Evolutionary conservation across 305 asterid species (phyloP), one percentile per base, ranked within the genome.

Genomic region (Solanum chacoense): DNA sequence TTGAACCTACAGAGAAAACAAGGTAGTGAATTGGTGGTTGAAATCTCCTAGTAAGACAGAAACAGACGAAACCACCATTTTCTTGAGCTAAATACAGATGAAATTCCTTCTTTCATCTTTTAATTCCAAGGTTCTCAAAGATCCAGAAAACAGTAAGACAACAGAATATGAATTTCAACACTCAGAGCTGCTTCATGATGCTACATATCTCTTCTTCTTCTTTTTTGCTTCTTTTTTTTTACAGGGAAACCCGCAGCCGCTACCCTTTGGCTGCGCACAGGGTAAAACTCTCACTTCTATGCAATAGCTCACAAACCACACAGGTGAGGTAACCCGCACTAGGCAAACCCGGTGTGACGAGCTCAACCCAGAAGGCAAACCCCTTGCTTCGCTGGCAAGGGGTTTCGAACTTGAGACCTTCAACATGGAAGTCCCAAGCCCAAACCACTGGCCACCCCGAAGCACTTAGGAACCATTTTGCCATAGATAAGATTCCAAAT

Each of bases 1-100:
- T 92, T 92, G 94, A 89, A 94, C 97, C 98, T 95, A 89, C 29
- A 90, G 88, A 59, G 88, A 59, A 88, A 76, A 55, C 8, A 87
- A 89, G 32, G 85, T 75, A 24, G 69, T 37, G 77, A 63, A 88
- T 36, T 78, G 83, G 89, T 89, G 88, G 91, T 85, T 67, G 77
- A 34, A 32, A 34, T 59, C 85, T 55, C 59, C 86, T 29, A 38
- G 31, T 50, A 83, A 83, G 72, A 31, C 12, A 20, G 87, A 73
- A 83, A 50, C 72, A 83, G 26, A 3, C 2, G 6, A 83, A 81
- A 45, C 22, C 72, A 83, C 29, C 38, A 45, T 18, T 50, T 29
- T 50, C 72, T 42, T 31, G 86, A 29, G 86, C 34, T 83, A 83
- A 50, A 9, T 11, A 42, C 28, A 42, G 86, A 83, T 31, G 40